Evolutionary conservation across 768 basidiomycete species (phyloP), one percentile per base, ranked within the genome.

Genomic region (Pleurotus ostreatus): DNA sequence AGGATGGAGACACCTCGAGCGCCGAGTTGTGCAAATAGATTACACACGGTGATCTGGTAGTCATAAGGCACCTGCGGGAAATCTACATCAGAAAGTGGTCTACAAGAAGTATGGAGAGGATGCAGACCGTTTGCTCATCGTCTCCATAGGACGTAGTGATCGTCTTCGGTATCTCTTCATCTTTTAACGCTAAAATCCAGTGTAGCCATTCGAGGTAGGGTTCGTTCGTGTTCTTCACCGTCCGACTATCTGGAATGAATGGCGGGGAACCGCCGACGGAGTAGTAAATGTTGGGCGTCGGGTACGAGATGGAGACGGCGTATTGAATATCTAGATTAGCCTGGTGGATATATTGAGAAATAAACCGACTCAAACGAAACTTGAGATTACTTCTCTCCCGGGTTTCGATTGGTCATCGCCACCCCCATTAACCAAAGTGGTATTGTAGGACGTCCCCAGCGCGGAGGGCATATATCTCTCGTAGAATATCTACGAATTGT

Each of bases 71-170:
- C 41, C n/a, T n/a, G 5, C 2, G n/a, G 45, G 34, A 7, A 46
- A 55, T 13, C 25, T 13, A 49, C 12, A 11, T 52, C 11, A 20
- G 18, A 16, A 12, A 15, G 52, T 34, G 30, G 30, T 34, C 56
- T 12, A 20, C 9, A 30, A 49, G 16, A 52, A 7, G 13, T 34
- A 16, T 2, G 38, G 20, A 30, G 48, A 20, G 11, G 38, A 13
- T 20, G 5, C 45, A 46, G 25, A 43, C 11, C 22, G 38, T 56
- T 52, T 26, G 55, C 54, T 84, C 83, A 45, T 79, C 71, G 40
- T 81, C 78, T 0, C 72, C 78, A 59, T 84, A 84, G 55, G 76
- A 78, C 0, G 78, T 82, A 0, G 80, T 75, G 37, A 85, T 78
- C 0, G 76, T 73, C 61, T 77, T 73, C 7, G 82, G 80, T 1